Evolutionary conservation across 176 grass and related monocot genomes (phyloP).

Genomic region (Raddia distichophylla): DNA sequence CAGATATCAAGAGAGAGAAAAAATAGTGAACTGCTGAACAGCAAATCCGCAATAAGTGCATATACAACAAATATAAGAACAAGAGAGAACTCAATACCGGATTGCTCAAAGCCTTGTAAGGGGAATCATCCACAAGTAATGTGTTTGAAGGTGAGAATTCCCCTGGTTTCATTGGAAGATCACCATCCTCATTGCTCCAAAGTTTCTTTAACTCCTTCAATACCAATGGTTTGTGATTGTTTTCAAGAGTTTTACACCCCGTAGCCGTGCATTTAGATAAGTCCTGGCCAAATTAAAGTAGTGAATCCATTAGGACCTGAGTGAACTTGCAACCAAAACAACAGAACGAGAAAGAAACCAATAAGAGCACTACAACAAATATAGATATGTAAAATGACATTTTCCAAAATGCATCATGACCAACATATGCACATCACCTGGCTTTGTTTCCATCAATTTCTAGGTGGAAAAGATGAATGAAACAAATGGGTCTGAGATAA

Average conservation of each 20-base stretch:
- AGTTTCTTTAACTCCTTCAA: constrained; percentile 90
- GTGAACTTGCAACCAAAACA: not conserved
- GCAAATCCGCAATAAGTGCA: constrained; percentile 2
- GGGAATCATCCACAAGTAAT: constrained; percentile 95
- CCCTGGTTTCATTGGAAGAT: constrained; percentile 79
- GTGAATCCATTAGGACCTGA: constrained; percentile 15
- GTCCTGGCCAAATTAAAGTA: constrained; percentile 58
- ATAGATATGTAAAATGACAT: constrained; percentile 16
- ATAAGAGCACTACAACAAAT: not conserved
- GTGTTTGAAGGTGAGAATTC: constrained; percentile 87
- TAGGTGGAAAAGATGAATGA: constrained; percentile 26
- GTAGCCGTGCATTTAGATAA: constrained; percentile 73
- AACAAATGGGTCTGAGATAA: not conserved
- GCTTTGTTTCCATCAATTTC: constrained; percentile 27
- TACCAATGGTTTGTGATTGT: constrained; percentile 70
- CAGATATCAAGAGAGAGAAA: constrained; percentile 40
- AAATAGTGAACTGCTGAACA: constrained; percentile 32
- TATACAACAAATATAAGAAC: constrained; percentile 12
- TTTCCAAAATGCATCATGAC: not conserved
- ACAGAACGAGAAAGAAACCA: constrained; percentile 27
- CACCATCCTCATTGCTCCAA: constrained; percentile 76
- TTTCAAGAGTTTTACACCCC: constrained; percentile 63
- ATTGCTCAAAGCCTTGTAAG: constrained; percentile 90
- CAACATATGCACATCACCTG: constrained; percentile 9
- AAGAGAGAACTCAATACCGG: constrained; percentile 58